Evolutionary conservation across 176 grass and related monocot genomes (phyloP), one percentile per base, ranked within the genome.

Genomic region (Aegilops tauschii): DNA sequence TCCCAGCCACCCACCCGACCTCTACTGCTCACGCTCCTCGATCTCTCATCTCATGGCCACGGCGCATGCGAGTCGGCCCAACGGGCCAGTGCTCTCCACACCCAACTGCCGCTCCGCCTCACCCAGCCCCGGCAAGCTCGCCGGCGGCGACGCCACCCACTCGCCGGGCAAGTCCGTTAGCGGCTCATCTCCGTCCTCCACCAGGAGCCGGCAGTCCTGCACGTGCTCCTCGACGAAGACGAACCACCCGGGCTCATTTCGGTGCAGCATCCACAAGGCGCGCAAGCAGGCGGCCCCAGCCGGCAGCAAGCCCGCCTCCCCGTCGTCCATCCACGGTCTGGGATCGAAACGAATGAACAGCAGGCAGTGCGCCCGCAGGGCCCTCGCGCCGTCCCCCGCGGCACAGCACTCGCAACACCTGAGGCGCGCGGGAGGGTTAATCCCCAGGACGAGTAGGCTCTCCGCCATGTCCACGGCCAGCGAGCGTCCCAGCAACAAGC

Each of bases 201-300:
- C 30, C 65, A 34, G 14, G 65, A 68, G 30, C 65, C 65, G 29
- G 14, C 65, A 4, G 2, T 18, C 30, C 30, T 68, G 65, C 65
- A 68, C 17, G 65, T 68, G 65, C 65, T 34, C 65, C 30, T 3
- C 30, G 3, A 68, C 45, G 7, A 13, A 9, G 45, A 47, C 37
- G 8, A 69, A 36, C 31, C 30, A 5, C 31, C 31, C 66, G 1
- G 66, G 66, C 6, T 69, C 31, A 3, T 20, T 36, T 8, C 66
- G 92, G 11, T 94, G 92, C 54, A 84, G 92, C 80, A 80, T 84
- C 62, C 92, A 94, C 83, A 93, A 89, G 68, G 92, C 85, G 6
- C 62, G 69, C 80, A 82, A 65, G 16, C 50, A 65, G 9, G n/a
- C 61, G 23, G 40, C 40, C 36, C 29, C 0, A 0, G 9, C 9